A percentile compares a stretch with the other conserved stretches of the same genome.
Conservation (phyloP, 176 grass and related monocot species). For the Hordeum marinum region DNA sequence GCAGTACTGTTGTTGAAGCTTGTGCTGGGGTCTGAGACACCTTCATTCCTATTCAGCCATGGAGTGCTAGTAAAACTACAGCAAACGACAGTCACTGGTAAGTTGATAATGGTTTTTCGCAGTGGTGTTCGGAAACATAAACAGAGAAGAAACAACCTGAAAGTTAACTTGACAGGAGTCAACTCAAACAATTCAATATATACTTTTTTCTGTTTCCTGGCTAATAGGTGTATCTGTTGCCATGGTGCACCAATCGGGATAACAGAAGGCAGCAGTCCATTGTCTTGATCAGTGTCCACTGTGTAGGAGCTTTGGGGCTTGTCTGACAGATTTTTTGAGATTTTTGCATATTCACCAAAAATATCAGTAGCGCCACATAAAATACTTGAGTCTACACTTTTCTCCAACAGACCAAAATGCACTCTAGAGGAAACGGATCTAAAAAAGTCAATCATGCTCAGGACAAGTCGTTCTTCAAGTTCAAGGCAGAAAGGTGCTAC, state of each 20-base stretch:
- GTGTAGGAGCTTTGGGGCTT: constrained; percentile 27
- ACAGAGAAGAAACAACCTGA: constrained; percentile 64
- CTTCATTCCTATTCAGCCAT: constrained; percentile 81
- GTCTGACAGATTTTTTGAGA: constrained; percentile 40
- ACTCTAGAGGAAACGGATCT: constrained; percentile 79
- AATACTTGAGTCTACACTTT: constrained; percentile 56
- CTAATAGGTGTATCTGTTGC: constrained; percentile 93
- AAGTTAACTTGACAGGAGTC: constrained; percentile 65
- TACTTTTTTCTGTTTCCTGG: constrained; percentile 84
- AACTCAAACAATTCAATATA: constrained; percentile 88
- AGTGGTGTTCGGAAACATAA: constrained; percentile 19
- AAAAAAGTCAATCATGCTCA: constrained; percentile 81
- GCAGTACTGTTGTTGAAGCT: constrained; percentile 55
- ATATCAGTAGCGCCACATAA: constrained; percentile 39
- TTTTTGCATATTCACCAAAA: constrained; percentile 35
- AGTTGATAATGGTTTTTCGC: neutral
- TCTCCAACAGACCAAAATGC: constrained; percentile 52
- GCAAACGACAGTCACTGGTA: constrained; percentile 32
- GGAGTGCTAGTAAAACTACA: constrained; percentile 92
- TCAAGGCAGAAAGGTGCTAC: constrained; percentile 80
- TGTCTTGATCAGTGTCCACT: constrained; percentile 18
- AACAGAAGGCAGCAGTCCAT: constrained; percentile 73
- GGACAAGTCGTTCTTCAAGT: constrained; percentile 88
- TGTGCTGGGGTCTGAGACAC: constrained; percentile 52
- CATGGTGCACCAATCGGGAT: constrained; percentile 86